Evolutionary conservation across 768 basidiomycete genomes (phyloP), one percentile per base, ranked within the genome.

Genomic region (Amanita rubescens): DNA sequence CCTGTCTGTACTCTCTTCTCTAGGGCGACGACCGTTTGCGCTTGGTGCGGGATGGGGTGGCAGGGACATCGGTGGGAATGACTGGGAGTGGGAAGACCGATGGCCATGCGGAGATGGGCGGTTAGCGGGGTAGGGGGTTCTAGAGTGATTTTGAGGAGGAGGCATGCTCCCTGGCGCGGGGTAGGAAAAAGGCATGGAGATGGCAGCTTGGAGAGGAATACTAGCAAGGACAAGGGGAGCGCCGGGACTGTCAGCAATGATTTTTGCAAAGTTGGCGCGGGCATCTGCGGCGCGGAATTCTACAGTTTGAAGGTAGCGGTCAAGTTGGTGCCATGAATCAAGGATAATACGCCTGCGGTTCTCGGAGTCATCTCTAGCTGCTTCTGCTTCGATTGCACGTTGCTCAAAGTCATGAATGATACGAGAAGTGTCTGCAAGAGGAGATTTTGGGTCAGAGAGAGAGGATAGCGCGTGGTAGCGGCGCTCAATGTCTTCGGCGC

Each of bases 401-500:
- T 73, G 69, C 56, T 84, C 81, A 55, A 70, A 74, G 0, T 78
- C 72, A 11, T 69, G 56, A 57, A 78, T 66, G 59, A 71, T 59
- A 49, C 71, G 70, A 11, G 68, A 54, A 9, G 71, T 65, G 49
- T 71, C 52, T 58, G 62, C 51, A 41, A 57, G 55, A 39, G 33
- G 37, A 54, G 11, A 34, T 56, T 56, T 25, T 24, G 57, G 39
- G 42, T 55, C 20, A 37, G 61, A 49, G 48, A 63, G 56, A 20
- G 54, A 57, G 17, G 61, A 60, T 35, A 70, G 57, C 1, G 67
- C 58, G 9, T 63, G 51, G 30, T 57, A 35, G 41, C 71, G 67
- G 1, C 77, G 71, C 48, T 85, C 85, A 0, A 77, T 73, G 57
- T 77, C 74, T 39, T 83, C 82, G 0, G 78, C 77, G 42, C 81